Evolutionary conservation across 169 alveolate genomes (phyloP).

Genomic region (Eimeria maxima): DNA sequence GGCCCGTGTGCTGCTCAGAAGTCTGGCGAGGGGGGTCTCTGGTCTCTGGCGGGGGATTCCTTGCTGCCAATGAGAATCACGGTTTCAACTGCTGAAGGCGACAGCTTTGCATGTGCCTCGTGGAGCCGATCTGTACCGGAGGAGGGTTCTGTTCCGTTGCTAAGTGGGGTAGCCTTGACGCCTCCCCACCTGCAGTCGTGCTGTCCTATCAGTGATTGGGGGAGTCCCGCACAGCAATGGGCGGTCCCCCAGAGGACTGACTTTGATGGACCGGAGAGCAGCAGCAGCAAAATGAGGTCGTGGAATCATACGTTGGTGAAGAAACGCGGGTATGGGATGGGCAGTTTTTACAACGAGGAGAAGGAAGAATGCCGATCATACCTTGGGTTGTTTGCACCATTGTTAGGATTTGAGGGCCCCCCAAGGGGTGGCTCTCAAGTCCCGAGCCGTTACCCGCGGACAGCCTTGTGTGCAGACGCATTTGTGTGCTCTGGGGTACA

Average conservation of each 20-base stretch:
- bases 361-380: conserved; percentile 16
- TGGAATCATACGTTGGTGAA: not conserved
- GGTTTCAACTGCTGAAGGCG: conserved; percentile 21
- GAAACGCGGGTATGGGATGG: conserved; percentile 33
- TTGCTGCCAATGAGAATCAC: not conserved
- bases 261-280: conserved; percentile 3
- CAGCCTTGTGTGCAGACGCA: conserved; percentile 58
- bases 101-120: not conserved
- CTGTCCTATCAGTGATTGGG: conserved; percentile 57
- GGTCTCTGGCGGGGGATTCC: not conserved
- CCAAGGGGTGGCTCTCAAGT: not conserved
- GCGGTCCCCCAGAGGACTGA: conserved; percentile 53
- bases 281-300: conserved; percentile 38
- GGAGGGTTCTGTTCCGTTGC: not conserved
- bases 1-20: not conserved
- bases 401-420: conserved; percentile 31
- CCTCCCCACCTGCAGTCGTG: conserved; percentile 12
- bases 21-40: not conserved
- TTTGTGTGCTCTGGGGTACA: conserved; percentile 53
- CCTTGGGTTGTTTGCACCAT: conserved; percentile 39
- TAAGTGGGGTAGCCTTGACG: not conserved
- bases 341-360: conserved; percentile 15
- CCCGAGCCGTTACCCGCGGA: conserved; percentile 60
- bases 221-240: conserved; percentile 76
- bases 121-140: not conserved